Evolutionary conservation across 345 rosid species (phyloP).

Genomic region (Viola odorata): DNA sequence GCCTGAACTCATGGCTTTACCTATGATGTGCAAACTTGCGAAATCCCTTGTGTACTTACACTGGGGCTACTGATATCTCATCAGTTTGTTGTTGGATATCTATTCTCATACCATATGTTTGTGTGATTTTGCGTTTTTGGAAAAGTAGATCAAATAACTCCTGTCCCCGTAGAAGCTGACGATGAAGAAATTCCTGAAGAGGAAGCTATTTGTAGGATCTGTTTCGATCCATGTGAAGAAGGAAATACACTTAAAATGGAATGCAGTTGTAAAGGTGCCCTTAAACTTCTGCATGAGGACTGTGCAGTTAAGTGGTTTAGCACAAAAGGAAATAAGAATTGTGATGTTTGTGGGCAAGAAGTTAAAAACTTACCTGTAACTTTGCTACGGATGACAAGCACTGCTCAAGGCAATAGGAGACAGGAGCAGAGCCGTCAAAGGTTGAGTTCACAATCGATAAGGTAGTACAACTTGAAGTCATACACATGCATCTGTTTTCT

Average conservation of each 20-base stretch:
- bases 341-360: constrained; percentile 88
- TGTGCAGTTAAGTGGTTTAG: constrained; percentile 93
- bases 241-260: constrained; percentile 93
- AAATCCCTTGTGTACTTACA: no score
- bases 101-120: constrained; percentile 3
- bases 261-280: constrained; percentile 94
- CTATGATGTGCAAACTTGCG: no score
- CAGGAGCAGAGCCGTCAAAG: constrained; percentile 45
- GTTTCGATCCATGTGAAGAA: constrained; percentile 77
- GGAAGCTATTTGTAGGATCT: constrained; percentile 92
- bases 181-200: constrained; percentile 98
- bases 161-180: constrained; percentile 41
- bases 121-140: constrained; percentile 12
- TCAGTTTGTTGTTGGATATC: no score
- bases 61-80: no score
- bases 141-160: constrained; percentile 55
- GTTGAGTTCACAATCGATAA: constrained; percentile 37
- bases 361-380: constrained; percentile 87
- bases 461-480: constrained; percentile 34
- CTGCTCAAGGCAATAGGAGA: constrained; percentile 41
- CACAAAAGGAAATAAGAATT: constrained; percentile 67
- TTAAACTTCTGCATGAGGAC: constrained; percentile 76
- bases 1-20: no score
- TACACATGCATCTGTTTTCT: constrained; percentile 1
- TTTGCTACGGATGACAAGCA: constrained; percentile 53